Evolutionary conservation across 495 filamentous ascomycete species (phyloP).

Genomic region (Pseudoneurospora amorphoporcata): DNA sequence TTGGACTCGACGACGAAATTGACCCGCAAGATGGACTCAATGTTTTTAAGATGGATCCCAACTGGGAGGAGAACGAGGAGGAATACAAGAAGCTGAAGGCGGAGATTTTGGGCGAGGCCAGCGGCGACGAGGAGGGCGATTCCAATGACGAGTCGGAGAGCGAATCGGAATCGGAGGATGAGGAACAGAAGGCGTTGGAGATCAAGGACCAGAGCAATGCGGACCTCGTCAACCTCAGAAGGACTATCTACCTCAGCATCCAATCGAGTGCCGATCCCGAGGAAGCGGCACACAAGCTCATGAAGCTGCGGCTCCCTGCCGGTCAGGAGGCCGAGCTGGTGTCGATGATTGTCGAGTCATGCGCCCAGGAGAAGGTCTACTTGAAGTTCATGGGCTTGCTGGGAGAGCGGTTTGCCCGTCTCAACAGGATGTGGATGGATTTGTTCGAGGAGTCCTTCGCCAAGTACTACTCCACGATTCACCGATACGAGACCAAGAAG

Average conservation of each 20-base stretch:
- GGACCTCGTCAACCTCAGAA: constrained; percentile 82
- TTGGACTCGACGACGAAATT: constrained; percentile 69
- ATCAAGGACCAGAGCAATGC: constrained; percentile 98
- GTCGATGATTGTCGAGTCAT: constrained; percentile 94
- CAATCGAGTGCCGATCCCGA: constrained; percentile 92
- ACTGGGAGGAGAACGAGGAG: constrained; percentile 86
- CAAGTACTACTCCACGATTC: constrained; percentile 94
- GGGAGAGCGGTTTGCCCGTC: constrained; percentile 86
- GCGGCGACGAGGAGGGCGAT: constrained; percentile 64
- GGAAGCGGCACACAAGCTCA: constrained; percentile 89
- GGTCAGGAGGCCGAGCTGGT: constrained; percentile 85
- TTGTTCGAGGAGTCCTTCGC: constrained; percentile 80
- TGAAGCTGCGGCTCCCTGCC: constrained; percentile 80
- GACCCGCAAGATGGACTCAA: constrained; percentile 79
- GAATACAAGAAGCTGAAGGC: constrained; percentile 82
- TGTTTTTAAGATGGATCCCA: constrained; percentile 85
- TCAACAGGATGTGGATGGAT: constrained; percentile 90
- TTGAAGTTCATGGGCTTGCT: constrained; percentile 93
- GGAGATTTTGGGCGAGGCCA: constrained; percentile 88
- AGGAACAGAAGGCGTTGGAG: constrained; percentile 62
- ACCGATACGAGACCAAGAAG: constrained; percentile 89
- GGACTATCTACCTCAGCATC: constrained; percentile 94
- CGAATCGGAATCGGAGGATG: constrained; percentile 69
- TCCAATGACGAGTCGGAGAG: constrained; percentile 61
- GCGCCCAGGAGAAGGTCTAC: constrained; percentile 89